These are phyloP conservation scores for Monosporascus sp. DNA, from an alignment of 2,329 filamentous ascomycete species.

Conservation along the genomic window DNA sequence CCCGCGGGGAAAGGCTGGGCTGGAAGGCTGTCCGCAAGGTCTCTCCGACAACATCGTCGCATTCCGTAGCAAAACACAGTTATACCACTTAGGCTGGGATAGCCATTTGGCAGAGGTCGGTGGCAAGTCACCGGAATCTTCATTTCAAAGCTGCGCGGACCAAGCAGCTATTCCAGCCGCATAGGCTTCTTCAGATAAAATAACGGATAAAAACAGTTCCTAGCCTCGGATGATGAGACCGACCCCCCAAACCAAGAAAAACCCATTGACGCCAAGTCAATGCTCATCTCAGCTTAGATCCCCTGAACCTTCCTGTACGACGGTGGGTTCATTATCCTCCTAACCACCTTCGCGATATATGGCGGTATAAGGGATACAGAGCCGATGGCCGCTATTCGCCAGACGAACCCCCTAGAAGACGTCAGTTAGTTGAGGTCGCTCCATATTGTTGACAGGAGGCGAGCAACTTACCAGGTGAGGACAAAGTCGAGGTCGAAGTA, in stretches of 20 bases:
- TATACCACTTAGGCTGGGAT: too few relatives aligned
- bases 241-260: not conserved
- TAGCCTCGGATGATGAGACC: not conserved
- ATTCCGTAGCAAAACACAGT: too few relatives aligned
- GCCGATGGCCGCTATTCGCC: slow-evolving; percentile 76
- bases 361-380: slow-evolving; percentile 80
- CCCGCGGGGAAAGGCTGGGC: too few relatives aligned
- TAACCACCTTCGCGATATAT: slow-evolving; percentile 79
- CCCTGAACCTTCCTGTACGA: slow-evolving; percentile 91
- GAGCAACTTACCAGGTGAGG: slow-evolving; percentile 53
- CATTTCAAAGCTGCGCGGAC: too few relatives aligned
- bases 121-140: too few relatives aligned
- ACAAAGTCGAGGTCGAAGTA: slow-evolving; percentile 87
- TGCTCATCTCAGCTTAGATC: slow-evolving; percentile 26
- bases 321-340: slow-evolving; percentile 80
- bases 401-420: slow-evolving; percentile 66
- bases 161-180: too few relatives aligned
- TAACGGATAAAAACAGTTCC: not conserved
- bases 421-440: too few relatives aligned
- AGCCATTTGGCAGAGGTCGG: too few relatives aligned
- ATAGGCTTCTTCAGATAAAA: too few relatives aligned
- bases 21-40: too few relatives aligned
- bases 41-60: too few relatives aligned
- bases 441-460: too few relatives aligned
- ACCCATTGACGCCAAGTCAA: slow-evolving; percentile 9